These are phyloP conservation scores for Pythium oligandrum DNA, from an alignment of 352 stramenopile species.

Conservation along the genomic window DNA sequence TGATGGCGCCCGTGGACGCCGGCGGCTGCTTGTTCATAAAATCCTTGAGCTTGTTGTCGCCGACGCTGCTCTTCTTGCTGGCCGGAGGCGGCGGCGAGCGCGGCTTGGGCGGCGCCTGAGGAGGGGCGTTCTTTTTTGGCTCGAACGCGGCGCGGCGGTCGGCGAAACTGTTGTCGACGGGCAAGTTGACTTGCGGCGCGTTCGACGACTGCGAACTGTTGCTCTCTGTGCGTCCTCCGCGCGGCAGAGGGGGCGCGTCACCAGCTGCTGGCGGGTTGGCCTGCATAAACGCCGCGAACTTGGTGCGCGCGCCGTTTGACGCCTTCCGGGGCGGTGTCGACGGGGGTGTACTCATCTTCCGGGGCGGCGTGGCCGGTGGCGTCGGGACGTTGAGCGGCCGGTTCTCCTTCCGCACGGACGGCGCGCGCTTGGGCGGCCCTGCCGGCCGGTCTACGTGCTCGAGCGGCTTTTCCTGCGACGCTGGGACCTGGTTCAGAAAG, in stretches of 20 bases:
- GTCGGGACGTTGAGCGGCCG: not conserved
- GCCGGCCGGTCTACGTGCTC: slow-evolving; percentile 53
- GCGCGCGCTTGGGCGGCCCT: slow-evolving; percentile 46
- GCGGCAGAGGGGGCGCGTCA: slow-evolving; percentile 8
- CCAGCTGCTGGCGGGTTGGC: slow-evolving; percentile 46
- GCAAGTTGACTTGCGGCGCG: slow-evolving; percentile 10
- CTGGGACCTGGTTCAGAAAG: slow-evolving; percentile 72
- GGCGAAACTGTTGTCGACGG: slow-evolving; percentile 38
- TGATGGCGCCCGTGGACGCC: slow-evolving; percentile 20
- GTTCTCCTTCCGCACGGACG: slow-evolving; percentile 33
- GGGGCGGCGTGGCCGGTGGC: slow-evolving; percentile 1
- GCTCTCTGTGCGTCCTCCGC: not conserved
- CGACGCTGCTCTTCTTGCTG: slow-evolving; percentile 15
- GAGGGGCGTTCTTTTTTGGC: slow-evolving; percentile 19
- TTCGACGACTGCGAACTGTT: not conserved
- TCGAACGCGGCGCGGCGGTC: slow-evolving; percentile 60
- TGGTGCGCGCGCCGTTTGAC: slow-evolving; percentile 46
- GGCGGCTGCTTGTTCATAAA: slow-evolving; percentile 77
- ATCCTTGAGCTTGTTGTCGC: slow-evolving; percentile 68
- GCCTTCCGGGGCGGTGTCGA: slow-evolving; percentile 22
- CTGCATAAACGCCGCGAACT: slow-evolving; percentile 80
- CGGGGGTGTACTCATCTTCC: slow-evolving; percentile 14
- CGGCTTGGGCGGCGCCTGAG: slow-evolving; percentile 1
- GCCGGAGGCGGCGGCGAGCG: slow-evolving; percentile 10
- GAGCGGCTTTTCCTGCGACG: slow-evolving; percentile 46